These are phyloP conservation scores for Leccinum truebloodii DNA, from an alignment of 768 basidiomycete genomes.

Conservation along the genomic window DNA sequence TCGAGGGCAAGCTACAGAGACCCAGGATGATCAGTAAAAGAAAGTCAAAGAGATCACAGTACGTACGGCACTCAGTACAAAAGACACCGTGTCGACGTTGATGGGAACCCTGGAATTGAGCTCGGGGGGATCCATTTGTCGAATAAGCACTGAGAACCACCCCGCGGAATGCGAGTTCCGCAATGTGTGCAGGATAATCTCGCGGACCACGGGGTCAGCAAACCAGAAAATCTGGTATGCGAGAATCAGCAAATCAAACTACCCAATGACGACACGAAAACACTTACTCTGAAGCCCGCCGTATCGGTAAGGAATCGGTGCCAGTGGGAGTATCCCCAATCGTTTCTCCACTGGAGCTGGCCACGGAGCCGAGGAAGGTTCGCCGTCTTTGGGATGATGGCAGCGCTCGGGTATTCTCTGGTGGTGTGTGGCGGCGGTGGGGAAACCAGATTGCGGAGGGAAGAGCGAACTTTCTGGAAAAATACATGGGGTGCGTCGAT, in stretches of 20 bases:
- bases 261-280: not conserved
- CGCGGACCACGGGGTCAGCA: not conserved
- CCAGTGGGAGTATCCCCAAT: not conserved
- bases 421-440: not conserved
- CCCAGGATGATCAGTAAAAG: not conserved
- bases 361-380: not conserved
- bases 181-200: not conserved
- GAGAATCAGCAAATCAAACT: not conserved
- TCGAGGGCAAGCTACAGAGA: not conserved
- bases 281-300: not conserved
- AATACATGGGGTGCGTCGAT: not conserved
- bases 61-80: not conserved
- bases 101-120: not conserved
- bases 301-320: not conserved
- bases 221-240: not conserved
- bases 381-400: not conserved
- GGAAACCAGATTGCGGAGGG: not conserved
- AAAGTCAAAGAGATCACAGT: not conserved
- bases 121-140: not conserved
- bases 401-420: not conserved
- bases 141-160: not conserved
- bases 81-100: not conserved
- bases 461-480: not conserved
- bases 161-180: not conserved
- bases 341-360: not conserved